Percentiles rank a stretch among this genome's conserved stretches.
Evolutionary conservation across 371 early-diverging fungal genomes (phyloP).

Genomic region (Apophysomyces trapeziformis): DNA sequence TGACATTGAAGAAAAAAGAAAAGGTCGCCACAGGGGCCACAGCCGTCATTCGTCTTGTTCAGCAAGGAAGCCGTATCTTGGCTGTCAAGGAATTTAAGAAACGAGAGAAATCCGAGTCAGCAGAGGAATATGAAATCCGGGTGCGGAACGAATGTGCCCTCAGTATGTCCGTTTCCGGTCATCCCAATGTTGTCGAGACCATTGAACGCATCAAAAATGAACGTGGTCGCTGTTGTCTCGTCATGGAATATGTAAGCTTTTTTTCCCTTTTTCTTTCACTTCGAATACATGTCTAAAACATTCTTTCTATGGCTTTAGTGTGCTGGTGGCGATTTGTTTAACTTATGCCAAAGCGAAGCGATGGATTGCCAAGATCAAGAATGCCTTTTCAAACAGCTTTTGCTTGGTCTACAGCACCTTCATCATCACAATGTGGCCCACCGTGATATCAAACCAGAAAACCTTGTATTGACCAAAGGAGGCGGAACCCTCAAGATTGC

Average conservation of each 20-base stretch:
- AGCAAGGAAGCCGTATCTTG: conserved; percentile 44
- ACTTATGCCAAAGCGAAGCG: conserved; percentile 42
- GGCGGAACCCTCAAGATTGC: conserved; percentile 90
- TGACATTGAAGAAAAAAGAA: conserved; percentile 5
- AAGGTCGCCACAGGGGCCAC: conserved; percentile 85
- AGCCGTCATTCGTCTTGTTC: conserved; percentile 87
- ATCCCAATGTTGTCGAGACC: conserved; percentile 73
- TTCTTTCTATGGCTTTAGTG: conserved; percentile 36
- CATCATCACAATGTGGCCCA: conserved; percentile 92
- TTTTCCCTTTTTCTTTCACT: conserved; percentile 7
- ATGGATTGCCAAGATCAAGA: conserved; percentile 50
- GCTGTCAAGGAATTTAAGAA: conserved; percentile 72
- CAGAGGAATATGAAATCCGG: conserved; percentile 66
- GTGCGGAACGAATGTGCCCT: conserved; percentile 80
- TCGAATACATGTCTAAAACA: neutral
- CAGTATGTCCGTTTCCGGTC: conserved; percentile 61
- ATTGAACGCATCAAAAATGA: conserved; percentile 70
- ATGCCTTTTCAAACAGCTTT: conserved; percentile 84
- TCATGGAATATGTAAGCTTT: conserved; percentile 68
- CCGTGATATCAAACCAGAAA: conserved; percentile 92
- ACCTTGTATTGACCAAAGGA: conserved; percentile 84
- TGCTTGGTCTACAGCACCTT: conserved; percentile 94
- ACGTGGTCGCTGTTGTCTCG: conserved; percentile 58
- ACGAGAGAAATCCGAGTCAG: conserved; percentile 54
- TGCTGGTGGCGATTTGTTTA: conserved; percentile 68